Percentiles rank a stretch among this genome's conserved stretches.
These are phyloP conservation scores for Kwoniella sp. DNA, from an alignment of 768 basidiomycete species.

Conservation along the genomic window DNA sequence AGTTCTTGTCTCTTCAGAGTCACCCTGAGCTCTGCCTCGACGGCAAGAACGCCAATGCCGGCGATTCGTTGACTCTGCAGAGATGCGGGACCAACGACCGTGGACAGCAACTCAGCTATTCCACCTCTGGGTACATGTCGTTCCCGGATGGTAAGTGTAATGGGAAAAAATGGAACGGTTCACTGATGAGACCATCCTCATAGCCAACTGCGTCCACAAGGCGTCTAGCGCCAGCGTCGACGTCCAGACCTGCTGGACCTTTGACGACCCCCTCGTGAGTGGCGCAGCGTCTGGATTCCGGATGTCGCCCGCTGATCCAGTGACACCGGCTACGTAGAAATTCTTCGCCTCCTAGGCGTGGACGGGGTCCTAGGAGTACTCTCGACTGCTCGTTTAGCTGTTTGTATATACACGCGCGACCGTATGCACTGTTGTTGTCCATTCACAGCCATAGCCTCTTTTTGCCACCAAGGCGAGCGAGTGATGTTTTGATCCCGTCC, in stretches of 20 bases:
- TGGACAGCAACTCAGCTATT: not conserved
- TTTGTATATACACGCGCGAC: too few relatives aligned
- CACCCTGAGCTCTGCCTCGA: not conserved
- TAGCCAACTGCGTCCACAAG: constrained; percentile 6
- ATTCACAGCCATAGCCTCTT: too few relatives aligned
- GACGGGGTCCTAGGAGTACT: too few relatives aligned
- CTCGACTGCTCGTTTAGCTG: too few relatives aligned
- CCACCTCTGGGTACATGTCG: not conserved
- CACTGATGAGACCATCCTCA: not conserved
- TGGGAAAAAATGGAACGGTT: not conserved
- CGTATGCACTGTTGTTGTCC: too few relatives aligned
- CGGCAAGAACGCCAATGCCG: not conserved
- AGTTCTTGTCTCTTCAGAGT: not conserved
- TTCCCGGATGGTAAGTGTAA: constrained; percentile 5
- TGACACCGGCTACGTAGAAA: too few relatives aligned
- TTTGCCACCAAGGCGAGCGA: too few relatives aligned
- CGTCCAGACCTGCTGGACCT: constrained; percentile 5
- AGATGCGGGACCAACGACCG: not conserved
- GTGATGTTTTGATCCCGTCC: too few relatives aligned
- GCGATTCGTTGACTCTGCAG: not conserved
- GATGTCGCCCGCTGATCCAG: too few relatives aligned
- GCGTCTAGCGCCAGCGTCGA: not conserved
- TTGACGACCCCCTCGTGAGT: too few relatives aligned
- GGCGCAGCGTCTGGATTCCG: too few relatives aligned
- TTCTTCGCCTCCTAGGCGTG: too few relatives aligned